Evolutionary conservation across 202 grass and related monocot species (phyloP).

Genomic region (Musa balbisiana): DNA sequence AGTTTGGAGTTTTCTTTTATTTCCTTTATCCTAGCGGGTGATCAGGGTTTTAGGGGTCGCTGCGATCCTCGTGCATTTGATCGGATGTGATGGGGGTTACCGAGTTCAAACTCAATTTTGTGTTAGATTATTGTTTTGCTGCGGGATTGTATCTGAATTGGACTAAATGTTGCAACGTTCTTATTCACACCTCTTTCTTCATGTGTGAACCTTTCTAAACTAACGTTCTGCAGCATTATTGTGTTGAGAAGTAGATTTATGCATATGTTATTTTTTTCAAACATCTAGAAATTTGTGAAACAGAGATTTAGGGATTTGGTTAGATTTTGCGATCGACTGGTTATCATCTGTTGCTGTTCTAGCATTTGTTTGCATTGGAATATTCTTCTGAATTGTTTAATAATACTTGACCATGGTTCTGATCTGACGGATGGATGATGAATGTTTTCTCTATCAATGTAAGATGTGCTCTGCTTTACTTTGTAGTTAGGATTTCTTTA

Average conservation of each 20-base stretch:
- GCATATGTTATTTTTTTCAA: background rate
- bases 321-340: background rate
- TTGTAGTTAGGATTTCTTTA: background rate
- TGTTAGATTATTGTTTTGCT: background rate
- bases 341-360: background rate
- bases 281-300: background rate
- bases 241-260: background rate
- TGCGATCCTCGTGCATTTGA: background rate
- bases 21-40: constrained; percentile 30
- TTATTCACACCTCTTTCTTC: background rate
- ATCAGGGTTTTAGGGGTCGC: background rate
- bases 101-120: background rate
- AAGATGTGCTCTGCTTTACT: background rate
- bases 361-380: background rate
- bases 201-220: background rate
- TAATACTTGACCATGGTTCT: background rate
- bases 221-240: background rate
- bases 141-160: background rate
- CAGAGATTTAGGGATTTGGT: background rate
- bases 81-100: no score
- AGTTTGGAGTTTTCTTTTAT: constrained; percentile 26
- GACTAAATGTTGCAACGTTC: background rate
- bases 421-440: background rate
- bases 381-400: background rate
- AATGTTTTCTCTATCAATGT: background rate